Conservation (phyloP, 768 basidiomycete species). For the Boletus eberwhitei region DNA sequence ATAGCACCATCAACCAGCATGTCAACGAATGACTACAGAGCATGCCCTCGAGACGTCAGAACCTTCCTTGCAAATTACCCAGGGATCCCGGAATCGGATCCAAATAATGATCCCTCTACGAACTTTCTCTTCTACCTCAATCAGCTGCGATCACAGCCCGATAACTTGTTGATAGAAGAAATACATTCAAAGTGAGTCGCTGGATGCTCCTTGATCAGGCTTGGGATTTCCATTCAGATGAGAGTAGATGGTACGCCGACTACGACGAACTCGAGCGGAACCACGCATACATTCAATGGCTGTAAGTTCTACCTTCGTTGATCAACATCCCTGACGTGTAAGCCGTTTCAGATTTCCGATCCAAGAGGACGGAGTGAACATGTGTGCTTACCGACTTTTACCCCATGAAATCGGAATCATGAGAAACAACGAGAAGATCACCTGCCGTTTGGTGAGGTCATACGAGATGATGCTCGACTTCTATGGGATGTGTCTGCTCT, state of each 20-base stretch:
- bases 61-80: slow-evolving; percentile 28
- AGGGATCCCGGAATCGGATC: slow-evolving; percentile 5
- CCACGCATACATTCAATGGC: slow-evolving; percentile 78
- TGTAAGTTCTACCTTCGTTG: slow-evolving; percentile 44
- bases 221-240: background rate
- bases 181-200: slow-evolving; percentile 52
- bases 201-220: background rate
- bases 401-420: slow-evolving; percentile 59
- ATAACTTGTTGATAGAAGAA: slow-evolving; percentile 58
- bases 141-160: slow-evolving; percentile 53
- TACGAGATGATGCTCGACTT: slow-evolving; percentile 78
- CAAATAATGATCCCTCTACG: slow-evolving; percentile 17
- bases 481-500: slow-evolving; percentile 68
- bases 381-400: slow-evolving; percentile 61
- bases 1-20: slow-evolving; percentile 9
- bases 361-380: slow-evolving; percentile 72
- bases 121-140: slow-evolving; percentile 67
- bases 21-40: slow-evolving; percentile 5
- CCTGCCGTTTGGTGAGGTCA: slow-evolving; percentile 52
- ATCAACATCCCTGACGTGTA: background rate
- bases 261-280: slow-evolving; percentile 60
- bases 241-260: slow-evolving; percentile 59
- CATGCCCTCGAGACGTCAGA: slow-evolving; percentile 22
- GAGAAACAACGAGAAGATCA: slow-evolving; percentile 45
- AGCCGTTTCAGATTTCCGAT: slow-evolving; percentile 57